Conservation (phyloP, 2,329 filamentous ascomycete species). For the Samsoniella hepiali region DNA sequence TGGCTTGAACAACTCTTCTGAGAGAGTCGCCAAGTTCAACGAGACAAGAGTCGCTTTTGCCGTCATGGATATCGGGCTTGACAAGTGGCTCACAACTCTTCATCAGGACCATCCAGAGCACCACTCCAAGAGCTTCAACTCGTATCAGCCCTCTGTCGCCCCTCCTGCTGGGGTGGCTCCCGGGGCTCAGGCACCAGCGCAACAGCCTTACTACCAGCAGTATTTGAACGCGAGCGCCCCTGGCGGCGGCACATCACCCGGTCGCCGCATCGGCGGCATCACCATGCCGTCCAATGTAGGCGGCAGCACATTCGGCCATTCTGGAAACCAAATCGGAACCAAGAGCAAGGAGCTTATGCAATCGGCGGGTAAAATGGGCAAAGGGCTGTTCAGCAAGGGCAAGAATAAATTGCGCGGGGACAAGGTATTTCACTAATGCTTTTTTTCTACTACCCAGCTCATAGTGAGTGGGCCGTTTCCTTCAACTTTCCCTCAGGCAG, state of each 20-base stretch:
- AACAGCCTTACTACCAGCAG: slow-evolving; percentile 56
- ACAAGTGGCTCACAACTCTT: slow-evolving; percentile 50
- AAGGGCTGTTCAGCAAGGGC: slow-evolving; percentile 86
- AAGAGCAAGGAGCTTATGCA: slow-evolving; percentile 89
- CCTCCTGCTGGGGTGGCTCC: slow-evolving; percentile 23
- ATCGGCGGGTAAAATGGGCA: slow-evolving; percentile 82
- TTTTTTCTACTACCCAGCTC: slow-evolving; percentile 29
- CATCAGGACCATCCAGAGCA: slow-evolving; percentile 48
- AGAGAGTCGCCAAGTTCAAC: slow-evolving; percentile 72
- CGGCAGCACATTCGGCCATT: slow-evolving; percentile 48
- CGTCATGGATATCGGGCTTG: slow-evolving; percentile 70
- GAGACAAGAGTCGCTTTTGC: slow-evolving; percentile 70
- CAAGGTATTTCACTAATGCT: slow-evolving; percentile 78
- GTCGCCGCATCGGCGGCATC: slow-evolving; percentile 35
- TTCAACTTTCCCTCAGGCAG: slow-evolving; percentile 18
- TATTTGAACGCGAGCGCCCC: slow-evolving; percentile 49
- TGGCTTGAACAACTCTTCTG: slow-evolving; percentile 58
- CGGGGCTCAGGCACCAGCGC: slow-evolving; percentile 27
- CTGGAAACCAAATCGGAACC: slow-evolving; percentile 65
- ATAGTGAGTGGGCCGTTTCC: slow-evolving; percentile 23
- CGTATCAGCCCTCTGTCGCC: slow-evolving; percentile 12
- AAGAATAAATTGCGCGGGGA: slow-evolving; percentile 80
- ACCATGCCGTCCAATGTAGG: slow-evolving; percentile 39
- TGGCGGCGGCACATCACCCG: slow-evolving; percentile 32
- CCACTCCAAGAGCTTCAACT: slow-evolving; percentile 16